Evolutionary conservation across 2,329 filamentous ascomycete species (phyloP).

Genomic region (Cadophora sp.): DNA sequence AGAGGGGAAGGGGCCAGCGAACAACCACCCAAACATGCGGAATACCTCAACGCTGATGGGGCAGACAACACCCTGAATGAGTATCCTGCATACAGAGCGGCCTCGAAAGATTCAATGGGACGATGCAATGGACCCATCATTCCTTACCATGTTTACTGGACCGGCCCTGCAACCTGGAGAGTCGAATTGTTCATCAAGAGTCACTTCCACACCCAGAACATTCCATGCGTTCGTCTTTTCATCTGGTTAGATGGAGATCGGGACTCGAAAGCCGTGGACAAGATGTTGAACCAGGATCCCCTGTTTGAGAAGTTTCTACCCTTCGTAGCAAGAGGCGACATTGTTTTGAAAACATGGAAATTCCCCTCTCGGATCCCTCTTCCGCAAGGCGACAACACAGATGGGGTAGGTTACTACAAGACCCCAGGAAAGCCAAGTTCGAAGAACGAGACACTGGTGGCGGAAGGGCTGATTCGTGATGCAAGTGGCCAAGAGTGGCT

Average conservation of each 20-base stretch:
- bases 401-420: slow-evolving; percentile 58
- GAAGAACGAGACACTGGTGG: slow-evolving; percentile 49
- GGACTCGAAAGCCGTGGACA: slow-evolving; percentile 55
- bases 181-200: slow-evolving; percentile 63
- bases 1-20: slow-evolving; percentile 43
- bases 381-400: slow-evolving; percentile 55
- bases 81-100: slow-evolving; percentile 46
- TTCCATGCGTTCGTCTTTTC: slow-evolving; percentile 59
- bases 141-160: slow-evolving; percentile 64
- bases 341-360: slow-evolving; percentile 58
- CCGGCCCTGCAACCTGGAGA: slow-evolving; percentile 61
- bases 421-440: slow-evolving; percentile 50
- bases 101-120: slow-evolving; percentile 52
- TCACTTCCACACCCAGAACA: slow-evolving; percentile 62
- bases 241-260: slow-evolving; percentile 62
- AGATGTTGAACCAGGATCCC: slow-evolving; percentile 58
- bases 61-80: slow-evolving; percentile 43
- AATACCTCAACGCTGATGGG: slow-evolving; percentile 47
- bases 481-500: slow-evolving; percentile 58
- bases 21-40: slow-evolving; percentile 42
- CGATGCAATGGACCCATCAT: slow-evolving; percentile 61
- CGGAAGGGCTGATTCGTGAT: slow-evolving; percentile 59
- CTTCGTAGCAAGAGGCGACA: slow-evolving; percentile 59
- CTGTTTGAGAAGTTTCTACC: slow-evolving; percentile 60
- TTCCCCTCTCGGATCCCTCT: slow-evolving; percentile 60